Evolutionary conservation across 2,329 filamentous ascomycete species (phyloP).

Genomic region (Exophiala phaeomuriformis): DNA sequence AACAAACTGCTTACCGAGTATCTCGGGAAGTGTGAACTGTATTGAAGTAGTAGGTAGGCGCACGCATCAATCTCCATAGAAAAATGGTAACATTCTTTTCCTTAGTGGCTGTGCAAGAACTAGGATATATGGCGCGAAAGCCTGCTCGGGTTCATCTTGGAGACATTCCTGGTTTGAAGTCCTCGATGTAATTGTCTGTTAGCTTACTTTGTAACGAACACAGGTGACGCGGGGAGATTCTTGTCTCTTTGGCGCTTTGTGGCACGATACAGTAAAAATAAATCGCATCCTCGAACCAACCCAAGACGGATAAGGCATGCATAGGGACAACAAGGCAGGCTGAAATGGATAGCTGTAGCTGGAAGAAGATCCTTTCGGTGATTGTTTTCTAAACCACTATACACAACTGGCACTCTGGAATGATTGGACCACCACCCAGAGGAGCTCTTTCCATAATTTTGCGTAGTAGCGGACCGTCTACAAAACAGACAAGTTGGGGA

Average conservation of each 20-base stretch:
- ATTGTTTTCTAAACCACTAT: conserved; percentile 25
- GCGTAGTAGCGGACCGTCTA: conserved; percentile 48
- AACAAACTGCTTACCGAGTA: not conserved
- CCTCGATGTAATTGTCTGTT: too few relatives aligned
- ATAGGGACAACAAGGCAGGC: not conserved
- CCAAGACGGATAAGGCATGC: not conserved
- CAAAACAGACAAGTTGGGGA: conserved; percentile 90
- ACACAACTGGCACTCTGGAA: conserved; percentile 15
- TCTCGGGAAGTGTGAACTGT: not conserved
- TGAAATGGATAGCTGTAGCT: not conserved
- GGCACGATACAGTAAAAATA: too few relatives aligned
- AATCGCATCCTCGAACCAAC: not conserved
- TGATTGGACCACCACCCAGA: not conserved
- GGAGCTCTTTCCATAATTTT: not conserved
- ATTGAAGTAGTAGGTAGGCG: not conserved
- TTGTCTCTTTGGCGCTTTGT: not conserved
- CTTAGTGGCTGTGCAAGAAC: too few relatives aligned
- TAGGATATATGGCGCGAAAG: too few relatives aligned
- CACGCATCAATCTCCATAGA: too few relatives aligned
- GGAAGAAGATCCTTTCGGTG: conserved; percentile 8
- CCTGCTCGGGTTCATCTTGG: too few relatives aligned
- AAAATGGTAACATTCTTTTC: too few relatives aligned
- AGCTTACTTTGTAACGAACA: too few relatives aligned
- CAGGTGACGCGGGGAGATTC: too few relatives aligned
- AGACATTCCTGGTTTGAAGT: too few relatives aligned